phyloP scores from a whole-genome alignment of 148 eudicot species.

The Vaccinium myrtillus region DNA sequence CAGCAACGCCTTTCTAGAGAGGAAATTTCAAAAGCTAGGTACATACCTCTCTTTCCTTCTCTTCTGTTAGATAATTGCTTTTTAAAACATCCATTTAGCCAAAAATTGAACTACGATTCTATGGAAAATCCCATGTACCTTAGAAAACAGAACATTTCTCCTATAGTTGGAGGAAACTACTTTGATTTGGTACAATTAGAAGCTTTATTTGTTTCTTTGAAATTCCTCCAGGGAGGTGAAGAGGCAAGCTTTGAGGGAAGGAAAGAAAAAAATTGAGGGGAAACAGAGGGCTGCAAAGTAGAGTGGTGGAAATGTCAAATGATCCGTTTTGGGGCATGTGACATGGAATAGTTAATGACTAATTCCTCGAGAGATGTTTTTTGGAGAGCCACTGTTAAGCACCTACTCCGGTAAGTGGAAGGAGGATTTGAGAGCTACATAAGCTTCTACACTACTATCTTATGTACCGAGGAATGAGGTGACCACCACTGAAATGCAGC shows the following conservation, averaged over 20 bases:
- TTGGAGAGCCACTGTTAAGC: background rate
- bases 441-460: background rate
- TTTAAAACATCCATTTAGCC: background rate
- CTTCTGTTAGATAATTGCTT: background rate
- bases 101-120: background rate
- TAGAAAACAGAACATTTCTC: background rate
- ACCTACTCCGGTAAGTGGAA: background rate
- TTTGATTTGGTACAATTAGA: background rate
- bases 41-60: background rate
- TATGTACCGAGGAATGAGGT: background rate
- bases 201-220: background rate
- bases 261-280: conserved; percentile 37
- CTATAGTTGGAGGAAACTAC: background rate
- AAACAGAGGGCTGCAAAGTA: conserved; percentile 18
- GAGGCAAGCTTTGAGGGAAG: conserved; percentile 52
- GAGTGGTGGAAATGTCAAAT: conserved; percentile 17
- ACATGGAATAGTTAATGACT: background rate
- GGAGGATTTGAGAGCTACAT: conserved; percentile 12
- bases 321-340: conserved; percentile 2
- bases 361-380: conserved; percentile 2
- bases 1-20: background rate
- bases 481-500: background rate
- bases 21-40: conserved; percentile 21
- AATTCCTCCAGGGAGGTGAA: conserved; percentile 41
- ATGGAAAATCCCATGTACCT: background rate